Evolutionary conservation across 2,329 filamentous ascomycete species (phyloP).

Genomic region (Falciphora oryzae): DNA sequence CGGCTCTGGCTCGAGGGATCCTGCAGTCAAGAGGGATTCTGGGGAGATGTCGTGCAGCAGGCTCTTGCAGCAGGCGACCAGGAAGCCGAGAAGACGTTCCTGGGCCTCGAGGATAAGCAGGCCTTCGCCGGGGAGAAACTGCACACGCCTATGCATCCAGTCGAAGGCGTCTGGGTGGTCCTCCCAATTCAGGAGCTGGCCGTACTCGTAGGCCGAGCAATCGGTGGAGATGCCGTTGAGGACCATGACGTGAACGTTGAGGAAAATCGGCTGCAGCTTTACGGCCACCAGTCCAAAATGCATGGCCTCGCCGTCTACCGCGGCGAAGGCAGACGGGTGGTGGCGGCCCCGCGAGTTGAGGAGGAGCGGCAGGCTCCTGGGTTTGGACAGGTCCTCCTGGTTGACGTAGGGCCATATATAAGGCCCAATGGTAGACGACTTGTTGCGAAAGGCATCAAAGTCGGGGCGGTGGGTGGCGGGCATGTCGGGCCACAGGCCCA

Average conservation of each 20-base stretch:
- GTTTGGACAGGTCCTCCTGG: conserved; percentile 44
- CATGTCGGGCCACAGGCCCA: conserved; percentile 46
- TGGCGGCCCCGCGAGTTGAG: conserved; percentile 46
- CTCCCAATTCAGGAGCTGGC: conserved; percentile 25
- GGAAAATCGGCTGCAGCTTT: conserved; percentile 21
- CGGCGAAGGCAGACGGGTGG: conserved; percentile 40
- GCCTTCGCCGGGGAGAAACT: conserved; percentile 39
- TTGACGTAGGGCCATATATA: conserved; percentile 53
- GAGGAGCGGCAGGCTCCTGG: conserved; percentile 40
- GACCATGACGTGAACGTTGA: background rate
- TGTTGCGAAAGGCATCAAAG: conserved; percentile 23
- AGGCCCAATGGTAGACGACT: background rate
- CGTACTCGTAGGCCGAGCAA: background rate
- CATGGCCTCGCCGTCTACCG: conserved; percentile 33
- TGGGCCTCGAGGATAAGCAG: conserved; percentile 47
- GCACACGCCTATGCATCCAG: conserved; percentile 27
- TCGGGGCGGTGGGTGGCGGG: conserved; percentile 44
- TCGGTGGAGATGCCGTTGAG: background rate
- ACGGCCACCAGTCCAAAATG: conserved; percentile 22
- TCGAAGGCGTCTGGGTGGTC: conserved; percentile 30
- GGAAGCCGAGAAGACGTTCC: conserved; percentile 39
- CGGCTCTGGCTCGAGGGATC: conserved; percentile 33
- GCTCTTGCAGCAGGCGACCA: conserved; percentile 38
- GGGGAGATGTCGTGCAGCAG: conserved; percentile 46
- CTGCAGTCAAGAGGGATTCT: conserved; percentile 22